Evolutionary conservation across 148 eudicot genomes (phyloP), one percentile per base, ranked within the genome.

Genomic region (Rhododendron ovatum): DNA sequence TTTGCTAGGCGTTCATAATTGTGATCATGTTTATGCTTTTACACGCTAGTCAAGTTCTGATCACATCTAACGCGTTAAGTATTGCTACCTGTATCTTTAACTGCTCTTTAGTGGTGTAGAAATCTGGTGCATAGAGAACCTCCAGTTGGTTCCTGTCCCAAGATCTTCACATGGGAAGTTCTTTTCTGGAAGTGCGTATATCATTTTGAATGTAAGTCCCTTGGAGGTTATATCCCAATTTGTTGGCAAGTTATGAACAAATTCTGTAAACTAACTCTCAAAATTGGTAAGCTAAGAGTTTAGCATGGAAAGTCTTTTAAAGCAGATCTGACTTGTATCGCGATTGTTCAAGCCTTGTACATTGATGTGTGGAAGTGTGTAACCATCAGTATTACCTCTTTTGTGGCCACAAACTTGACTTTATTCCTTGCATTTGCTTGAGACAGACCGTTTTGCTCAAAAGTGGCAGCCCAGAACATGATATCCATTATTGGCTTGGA

Each of bases 401-500:
- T 69, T 65, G 43, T 22, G 12, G 51, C 41, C 67, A 83, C 69
- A 41, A 26, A 78, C 85, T 83, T 87, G 83, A 69, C 61, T 59
- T 48, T 88, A 55, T 22, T 24, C 80, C 59, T 86, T 83, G 55
- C 80, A 84, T 71, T 65, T 81, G 71, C 74, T 76, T 84, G 86
- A 82, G 59, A 55, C 92, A 93, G 95, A 93, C 98, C 26, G 78
- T 87, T 85, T 86, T 91, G 71, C 85, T 88, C 80, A 95, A 92
- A 87, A 91, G 86, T 78, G 93, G 94, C 73, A 88, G 87, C 71
- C 86, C 89, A 43, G 90, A 85, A 59, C 94, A 93, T 87, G 94
- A 92, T 77, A 89, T 95, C 82, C 98, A 95, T 77, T 95, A 93
- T 85, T 95, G 98, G 98, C 91, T 95, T 22, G 98, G 98, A 78